phyloP scores from a whole-genome alignment of 2,329 filamentous ascomycete genomes.

The Chrysoporthe deuterocubensis region DNA sequence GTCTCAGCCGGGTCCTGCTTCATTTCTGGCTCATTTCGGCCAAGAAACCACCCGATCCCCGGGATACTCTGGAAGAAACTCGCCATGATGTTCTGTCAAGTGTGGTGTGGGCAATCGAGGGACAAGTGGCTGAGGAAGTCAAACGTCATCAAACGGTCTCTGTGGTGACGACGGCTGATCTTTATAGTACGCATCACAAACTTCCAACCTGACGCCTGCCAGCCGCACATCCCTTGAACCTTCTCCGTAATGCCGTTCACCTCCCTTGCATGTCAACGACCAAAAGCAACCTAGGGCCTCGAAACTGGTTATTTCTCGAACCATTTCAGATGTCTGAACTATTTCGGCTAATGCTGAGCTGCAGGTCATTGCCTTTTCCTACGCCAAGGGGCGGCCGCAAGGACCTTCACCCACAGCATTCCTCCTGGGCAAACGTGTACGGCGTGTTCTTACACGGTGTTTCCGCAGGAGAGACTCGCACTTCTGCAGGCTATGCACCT shows the following conservation, averaged over 20 bases:
- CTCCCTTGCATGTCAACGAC: slow-evolving; percentile 14
- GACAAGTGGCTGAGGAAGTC: slow-evolving; percentile 4
- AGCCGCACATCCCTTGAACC: slow-evolving; percentile 10
- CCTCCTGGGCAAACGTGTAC: neutral
- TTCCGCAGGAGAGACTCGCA: neutral
- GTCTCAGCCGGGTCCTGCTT: neutral
- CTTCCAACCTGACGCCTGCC: neutral
- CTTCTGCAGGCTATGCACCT: neutral
- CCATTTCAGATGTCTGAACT: neutral
- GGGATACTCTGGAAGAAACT: slow-evolving; percentile 17
- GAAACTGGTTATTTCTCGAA: neutral
- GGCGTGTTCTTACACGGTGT: neutral
- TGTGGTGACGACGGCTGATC: neutral
- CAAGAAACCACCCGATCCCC: slow-evolving; percentile 12
- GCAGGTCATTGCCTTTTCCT: slow-evolving; percentile 1
- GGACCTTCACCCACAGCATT: neutral
- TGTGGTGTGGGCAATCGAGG: neutral
- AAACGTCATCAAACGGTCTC: neutral
- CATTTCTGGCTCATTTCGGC: slow-evolving; percentile 3
- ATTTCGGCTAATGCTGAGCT: neutral
- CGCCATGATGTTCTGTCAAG: slow-evolving; percentile 9
- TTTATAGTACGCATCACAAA: neutral
- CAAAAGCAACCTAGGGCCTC: slow-evolving; percentile 9
- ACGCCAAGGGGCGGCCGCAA: neutral
- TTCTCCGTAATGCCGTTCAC: neutral